A percentile compares a stretch with the other conserved stretches of the same genome.
Evolutionary conservation across 2,329 filamentous ascomycete species (phyloP).

Genomic region (Malbranchea zuffiana): DNA sequence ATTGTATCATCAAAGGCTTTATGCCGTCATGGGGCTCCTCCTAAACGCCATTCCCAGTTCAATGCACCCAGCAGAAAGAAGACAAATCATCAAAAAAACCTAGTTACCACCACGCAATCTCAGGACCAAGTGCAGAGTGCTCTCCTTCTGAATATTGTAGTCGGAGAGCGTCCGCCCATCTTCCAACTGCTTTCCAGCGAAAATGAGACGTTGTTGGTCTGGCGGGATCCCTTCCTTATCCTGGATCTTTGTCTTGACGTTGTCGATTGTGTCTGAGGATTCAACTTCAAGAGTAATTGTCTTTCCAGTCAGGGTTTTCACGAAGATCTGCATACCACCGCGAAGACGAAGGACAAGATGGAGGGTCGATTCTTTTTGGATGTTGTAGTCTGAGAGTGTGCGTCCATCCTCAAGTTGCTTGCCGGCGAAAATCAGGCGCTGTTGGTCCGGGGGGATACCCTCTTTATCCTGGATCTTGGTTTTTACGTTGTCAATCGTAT

Average conservation of each 20-base stretch:
- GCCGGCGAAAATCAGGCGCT: conserved; percentile 84
- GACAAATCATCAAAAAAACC: conserved; percentile 53
- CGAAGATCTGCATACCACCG: conserved; percentile 58
- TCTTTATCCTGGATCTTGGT: conserved; percentile 72
- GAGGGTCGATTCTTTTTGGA: conserved; percentile 80
- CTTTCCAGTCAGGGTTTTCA: conserved; percentile 61
- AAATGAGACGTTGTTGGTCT: conserved; percentile 88
- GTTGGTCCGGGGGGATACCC: conserved; percentile 88
- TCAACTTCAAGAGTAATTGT: conserved; percentile 90
- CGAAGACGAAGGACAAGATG: conserved; percentile 71
- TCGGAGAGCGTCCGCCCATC: conserved; percentile 84
- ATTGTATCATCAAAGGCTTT: conserved; percentile 5
- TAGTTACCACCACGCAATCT: conserved; percentile 69
- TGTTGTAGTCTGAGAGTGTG: conserved; percentile 90
- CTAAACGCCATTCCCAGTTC: conserved; percentile 8
- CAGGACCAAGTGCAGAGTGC: conserved; percentile 68
- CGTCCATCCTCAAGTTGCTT: conserved; percentile 91
- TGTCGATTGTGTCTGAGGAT: conserved; percentile 83
- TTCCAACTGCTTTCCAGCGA: conserved; percentile 86
- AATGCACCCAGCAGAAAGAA: conserved; percentile 4
- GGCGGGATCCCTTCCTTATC: conserved; percentile 77
- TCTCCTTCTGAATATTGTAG: conserved; percentile 96
- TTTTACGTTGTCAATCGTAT: conserved; percentile 93
- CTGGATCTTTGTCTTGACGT: conserved; percentile 85
- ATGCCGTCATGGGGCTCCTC: conserved; percentile 1